Conservation (phyloP, 2,329 filamentous ascomycete genomes). For the Aspergillus pseudoterreus region DNA sequence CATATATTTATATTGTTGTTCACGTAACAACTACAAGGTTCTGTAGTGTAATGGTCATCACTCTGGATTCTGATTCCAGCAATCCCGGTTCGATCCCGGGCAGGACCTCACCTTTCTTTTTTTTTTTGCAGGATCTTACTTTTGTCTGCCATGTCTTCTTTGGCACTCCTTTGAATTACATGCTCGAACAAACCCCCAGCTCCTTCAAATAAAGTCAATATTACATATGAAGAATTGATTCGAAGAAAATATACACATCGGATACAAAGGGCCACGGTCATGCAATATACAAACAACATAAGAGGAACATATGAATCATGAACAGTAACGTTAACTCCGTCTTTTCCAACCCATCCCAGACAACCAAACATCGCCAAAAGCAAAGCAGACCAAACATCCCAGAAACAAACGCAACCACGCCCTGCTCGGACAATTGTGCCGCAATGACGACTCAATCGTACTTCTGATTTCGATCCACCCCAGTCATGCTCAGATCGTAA, state of each 20-base stretch:
- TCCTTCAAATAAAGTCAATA: no score
- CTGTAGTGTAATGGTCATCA: no score
- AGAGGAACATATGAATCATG: not conserved
- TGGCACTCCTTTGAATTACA: no score
- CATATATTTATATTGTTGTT: not conserved
- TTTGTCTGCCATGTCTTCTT: no score
- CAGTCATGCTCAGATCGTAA: slow-evolving; percentile 25
- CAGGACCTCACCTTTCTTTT: no score
- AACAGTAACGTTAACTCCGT: not conserved
- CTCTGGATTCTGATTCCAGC: no score
- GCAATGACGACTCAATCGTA: slow-evolving; percentile 1
- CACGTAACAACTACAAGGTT: no score
- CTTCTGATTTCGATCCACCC: slow-evolving; percentile 14
- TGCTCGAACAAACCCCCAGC: no score
- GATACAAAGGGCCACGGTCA: not conserved
- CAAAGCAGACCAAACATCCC: not conserved
- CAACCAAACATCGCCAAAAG: slow-evolving; percentile 2
- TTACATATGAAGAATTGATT: no score
- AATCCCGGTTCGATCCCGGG: no score
- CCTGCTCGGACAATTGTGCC: not conserved
- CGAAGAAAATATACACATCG: not conserved
- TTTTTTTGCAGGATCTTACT: no score
- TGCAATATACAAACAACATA: not conserved
- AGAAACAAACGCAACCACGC: not conserved
- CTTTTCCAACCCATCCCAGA: slow-evolving; percentile 2